Evolutionary conservation across 2,329 filamentous ascomycete species (phyloP).

Genomic region (Verticillium nubilum): DNA sequence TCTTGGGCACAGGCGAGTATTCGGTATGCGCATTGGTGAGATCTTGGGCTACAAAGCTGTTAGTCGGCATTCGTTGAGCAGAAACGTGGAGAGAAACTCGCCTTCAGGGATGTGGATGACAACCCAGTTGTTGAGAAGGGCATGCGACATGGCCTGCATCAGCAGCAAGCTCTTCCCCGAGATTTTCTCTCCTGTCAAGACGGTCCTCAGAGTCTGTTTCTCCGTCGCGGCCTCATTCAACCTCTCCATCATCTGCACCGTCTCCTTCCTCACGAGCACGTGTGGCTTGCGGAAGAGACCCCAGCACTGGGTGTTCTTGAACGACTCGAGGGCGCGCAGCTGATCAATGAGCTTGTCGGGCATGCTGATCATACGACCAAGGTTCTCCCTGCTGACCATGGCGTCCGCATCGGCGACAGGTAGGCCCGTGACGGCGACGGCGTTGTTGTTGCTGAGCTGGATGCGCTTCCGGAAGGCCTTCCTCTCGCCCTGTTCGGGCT

Average conservation of each 20-base stretch:
- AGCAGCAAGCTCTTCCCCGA: conserved; percentile 85
- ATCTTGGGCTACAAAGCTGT: conserved; percentile 60
- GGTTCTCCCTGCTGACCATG: conserved; percentile 46
- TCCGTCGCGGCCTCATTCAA: conserved; percentile 51
- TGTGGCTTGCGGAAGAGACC: conserved; percentile 77
- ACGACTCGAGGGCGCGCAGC: conserved; percentile 78
- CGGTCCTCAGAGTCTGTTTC: conserved; percentile 53
- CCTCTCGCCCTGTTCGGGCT: conserved; percentile 70
- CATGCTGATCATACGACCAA: conserved; percentile 65
- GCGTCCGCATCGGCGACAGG: conserved; percentile 51
- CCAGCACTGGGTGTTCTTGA: conserved; percentile 89
- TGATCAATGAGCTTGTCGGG: conserved; percentile 68
- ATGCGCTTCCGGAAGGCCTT: conserved; percentile 85
- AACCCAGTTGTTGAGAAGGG: conserved; percentile 77
- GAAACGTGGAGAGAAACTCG: conserved; percentile 36
- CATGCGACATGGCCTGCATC: conserved; percentile 78
- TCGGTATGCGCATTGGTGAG: conserved; percentile 75
- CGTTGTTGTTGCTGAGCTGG: conserved; percentile 90
- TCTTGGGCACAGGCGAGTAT: conserved; percentile 65
- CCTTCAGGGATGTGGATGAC: conserved; percentile 88
- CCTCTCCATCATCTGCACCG: conserved; percentile 61
- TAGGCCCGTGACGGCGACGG: conserved; percentile 68
- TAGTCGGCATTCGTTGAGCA: background rate
- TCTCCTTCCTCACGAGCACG: conserved; percentile 71
- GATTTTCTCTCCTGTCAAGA: conserved; percentile 68